phyloP scores from a whole-genome alignment of 306 rosid genomes.

The Vicia sativa region DNA sequence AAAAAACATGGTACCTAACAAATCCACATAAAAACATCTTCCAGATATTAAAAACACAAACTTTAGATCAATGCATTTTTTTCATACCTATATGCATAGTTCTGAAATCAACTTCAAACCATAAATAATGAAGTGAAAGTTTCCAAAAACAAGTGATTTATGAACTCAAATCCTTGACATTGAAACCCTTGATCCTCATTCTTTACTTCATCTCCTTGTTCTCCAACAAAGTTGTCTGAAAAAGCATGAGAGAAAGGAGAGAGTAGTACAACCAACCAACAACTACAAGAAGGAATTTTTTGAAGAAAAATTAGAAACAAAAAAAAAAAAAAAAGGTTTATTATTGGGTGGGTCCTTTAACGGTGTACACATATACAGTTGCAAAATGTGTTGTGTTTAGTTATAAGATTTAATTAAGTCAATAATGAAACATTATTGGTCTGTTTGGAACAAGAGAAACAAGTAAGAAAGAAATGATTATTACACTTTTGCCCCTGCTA shows the following conservation, averaged over 20 bases:
- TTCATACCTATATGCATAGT: slow-evolving; percentile 61
- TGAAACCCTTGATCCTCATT: slow-evolving; percentile 37
- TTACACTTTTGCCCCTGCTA: too few species aligned
- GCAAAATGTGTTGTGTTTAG: slow-evolving; percentile 58
- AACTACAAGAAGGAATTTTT: slow-evolving; percentile 17
- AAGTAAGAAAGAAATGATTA: too few species aligned
- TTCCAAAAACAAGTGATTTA: slow-evolving; percentile 37
- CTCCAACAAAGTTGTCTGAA: slow-evolving; percentile 55
- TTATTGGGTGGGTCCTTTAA: slow-evolving; percentile 62
- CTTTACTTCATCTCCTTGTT: slow-evolving; percentile 42
- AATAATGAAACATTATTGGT: slow-evolving; percentile 5
- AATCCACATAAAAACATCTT: slow-evolving; percentile 1
- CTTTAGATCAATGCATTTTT: slow-evolving; percentile 42
- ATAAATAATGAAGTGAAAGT: slow-evolving; percentile 47
- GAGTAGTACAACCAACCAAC: slow-evolving; percentile 43
- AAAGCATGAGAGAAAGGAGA: slow-evolving; percentile 49
- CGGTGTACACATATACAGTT: slow-evolving; percentile 44
- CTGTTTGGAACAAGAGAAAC: too few species aligned
- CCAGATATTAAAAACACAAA: slow-evolving; percentile 25
- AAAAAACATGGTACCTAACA: slow-evolving; percentile 30
- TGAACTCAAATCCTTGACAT: slow-evolving; percentile 38
- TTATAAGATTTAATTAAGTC: slow-evolving; percentile 40
- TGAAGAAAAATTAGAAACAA: slow-evolving; percentile 41
- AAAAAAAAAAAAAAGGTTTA: slow-evolving; percentile 16
- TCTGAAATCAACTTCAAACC: slow-evolving; percentile 53